Base-by-base conservation (phyloP, 2,329 filamentous ascomycete species). In the Exophiala dermatitidis region DNA sequence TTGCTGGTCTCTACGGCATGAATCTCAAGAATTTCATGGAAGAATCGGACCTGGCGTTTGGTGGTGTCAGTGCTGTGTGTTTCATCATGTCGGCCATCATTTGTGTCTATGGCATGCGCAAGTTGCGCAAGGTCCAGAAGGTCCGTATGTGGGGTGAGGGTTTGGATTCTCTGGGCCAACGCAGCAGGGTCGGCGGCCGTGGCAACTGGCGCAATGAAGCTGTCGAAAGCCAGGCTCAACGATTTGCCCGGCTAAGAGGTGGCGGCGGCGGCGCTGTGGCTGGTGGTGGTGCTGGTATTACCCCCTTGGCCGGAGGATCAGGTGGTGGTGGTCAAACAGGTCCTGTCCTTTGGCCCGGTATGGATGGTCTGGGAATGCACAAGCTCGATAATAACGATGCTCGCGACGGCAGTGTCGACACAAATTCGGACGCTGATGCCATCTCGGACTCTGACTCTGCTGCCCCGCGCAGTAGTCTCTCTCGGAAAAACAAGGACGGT, bases 1-100 rank as follows among this genome's bases (percentile, higher is more conserved):
- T 96, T 64, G 94, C 93, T 5, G 90, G 90, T n/a, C 82, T 98
- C n/a, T 98, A 97, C 77, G 93, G 93, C 63, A 97, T 97, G 90
- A 98, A 98, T 74, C 76, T 98, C 60, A 94, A 96, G 68, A 97
- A 97, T 72, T 97, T 96, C 70, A 89, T 97, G 64, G 93, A 98
- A 74, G 91, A 97, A 68, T 90, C 87, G 1, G 81, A 88, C 69
- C 80, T 88, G 69, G 93, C 91, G 7, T 97, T 98, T 68, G 78
- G 78, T 44, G 81, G 81, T 50, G 84, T 98, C 56, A 88, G 85
- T 2, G 76, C 74, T 12, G 74, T 80, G 56, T 94, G 88, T 53
- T 78, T 85, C 52, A 64, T 84, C 52, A 83, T 90, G 68, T 88
- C 88, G 9, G 78, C 84, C 50, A 63, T 90, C 5, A 87, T 95